Evolutionary conservation across 495 filamentous ascomycete species (phyloP).

Genomic region (Monascus purpureus): DNA sequence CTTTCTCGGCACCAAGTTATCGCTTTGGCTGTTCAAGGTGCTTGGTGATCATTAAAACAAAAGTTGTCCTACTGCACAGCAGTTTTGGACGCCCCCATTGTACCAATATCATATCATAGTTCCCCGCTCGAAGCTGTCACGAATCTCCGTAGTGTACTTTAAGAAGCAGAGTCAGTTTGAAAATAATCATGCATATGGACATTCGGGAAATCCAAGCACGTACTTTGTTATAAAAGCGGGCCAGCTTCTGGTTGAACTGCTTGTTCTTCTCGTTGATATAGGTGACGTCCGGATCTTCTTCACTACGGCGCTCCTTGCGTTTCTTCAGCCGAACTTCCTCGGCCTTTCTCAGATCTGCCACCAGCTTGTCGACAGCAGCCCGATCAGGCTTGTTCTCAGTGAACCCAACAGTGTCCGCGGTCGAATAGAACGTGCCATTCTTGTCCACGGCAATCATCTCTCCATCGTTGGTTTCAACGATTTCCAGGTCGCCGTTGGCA

Average conservation of each 20-base stretch:
- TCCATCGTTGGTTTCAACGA: conserved; percentile 86
- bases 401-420: conserved; percentile 67
- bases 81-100: too few relatives aligned
- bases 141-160: conserved; percentile 87
- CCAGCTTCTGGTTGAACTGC: conserved; percentile 95
- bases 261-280: conserved; percentile 99
- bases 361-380: conserved; percentile 79
- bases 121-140: conserved; percentile 94
- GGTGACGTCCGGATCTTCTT: conserved; percentile 79
- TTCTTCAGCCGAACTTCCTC: conserved; percentile 79
- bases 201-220: conserved; percentile 6
- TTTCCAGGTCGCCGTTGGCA: conserved; percentile 63
- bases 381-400: conserved; percentile 78
- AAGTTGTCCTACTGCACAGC: not conserved
- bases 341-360: conserved; percentile 72
- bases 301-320: conserved; percentile 58
- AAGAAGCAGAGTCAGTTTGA: conserved; percentile 19
- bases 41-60: too few relatives aligned
- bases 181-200: not conserved
- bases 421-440: conserved; percentile 78
- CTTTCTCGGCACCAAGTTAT: not conserved
- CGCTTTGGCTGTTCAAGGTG: not conserved
- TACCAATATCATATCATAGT: conserved; percentile 41
- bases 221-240: conserved; percentile 91
- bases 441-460: conserved; percentile 90